Conservation (phyloP, 2,329 filamentous ascomycete genomes). For the Ophiocordyceps camponoti-saundersi region DNA sequence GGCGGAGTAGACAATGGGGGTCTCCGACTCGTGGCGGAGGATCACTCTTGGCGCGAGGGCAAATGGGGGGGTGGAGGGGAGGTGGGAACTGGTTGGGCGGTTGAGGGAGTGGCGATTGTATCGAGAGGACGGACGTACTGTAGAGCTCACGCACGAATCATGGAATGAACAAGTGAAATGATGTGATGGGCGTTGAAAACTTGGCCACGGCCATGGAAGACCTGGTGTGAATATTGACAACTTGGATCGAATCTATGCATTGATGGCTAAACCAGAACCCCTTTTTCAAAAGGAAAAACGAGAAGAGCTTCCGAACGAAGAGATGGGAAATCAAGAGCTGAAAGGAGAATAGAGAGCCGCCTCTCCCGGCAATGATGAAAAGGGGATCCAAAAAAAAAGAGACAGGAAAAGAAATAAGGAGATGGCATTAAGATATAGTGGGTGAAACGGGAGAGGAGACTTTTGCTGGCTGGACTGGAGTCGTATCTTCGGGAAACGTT, state of each 20-base stretch:
- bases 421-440: background rate
- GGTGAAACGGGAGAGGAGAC: background rate
- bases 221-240: background rate
- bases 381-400: background rate
- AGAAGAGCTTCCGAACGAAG: background rate
- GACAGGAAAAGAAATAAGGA: background rate
- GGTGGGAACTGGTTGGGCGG: background rate
- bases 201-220: background rate
- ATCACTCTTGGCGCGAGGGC: background rate
- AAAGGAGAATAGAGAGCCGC: background rate
- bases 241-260: background rate
- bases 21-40: background rate
- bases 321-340: background rate
- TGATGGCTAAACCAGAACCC: background rate
- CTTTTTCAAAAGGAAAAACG: background rate
- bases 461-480: background rate
- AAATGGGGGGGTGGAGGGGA: background rate
- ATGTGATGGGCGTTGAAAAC: background rate
- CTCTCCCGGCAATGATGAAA: background rate
- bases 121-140: constrained; percentile 8
- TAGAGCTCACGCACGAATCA: constrained; percentile 10
- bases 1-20: background rate
- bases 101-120: background rate
- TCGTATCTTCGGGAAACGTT: background rate
- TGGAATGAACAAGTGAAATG: constrained; percentile 2